phyloP scores from a whole-genome alignment of 768 basidiomycete genomes.

The Roridomyces roridus region DNA sequence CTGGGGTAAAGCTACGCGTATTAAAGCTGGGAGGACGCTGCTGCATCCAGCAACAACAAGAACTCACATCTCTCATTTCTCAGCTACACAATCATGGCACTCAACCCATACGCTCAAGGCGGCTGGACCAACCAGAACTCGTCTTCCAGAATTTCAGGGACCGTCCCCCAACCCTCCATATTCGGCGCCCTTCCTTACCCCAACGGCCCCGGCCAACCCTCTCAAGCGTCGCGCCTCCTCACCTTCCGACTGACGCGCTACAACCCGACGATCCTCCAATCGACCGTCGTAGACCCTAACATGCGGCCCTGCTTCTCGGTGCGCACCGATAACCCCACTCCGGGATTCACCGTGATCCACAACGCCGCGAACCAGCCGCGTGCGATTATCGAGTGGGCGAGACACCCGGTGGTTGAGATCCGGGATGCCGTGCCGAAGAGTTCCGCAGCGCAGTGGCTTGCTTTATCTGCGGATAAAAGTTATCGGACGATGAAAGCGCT shows the following conservation, averaged over 20 bases:
- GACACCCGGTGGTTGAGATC: conserved; percentile 41
- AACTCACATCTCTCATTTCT: too few species aligned
- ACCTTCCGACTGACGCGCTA: conserved; percentile 48
- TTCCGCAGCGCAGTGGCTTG: conserved; percentile 48
- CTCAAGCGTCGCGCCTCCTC: conserved; percentile 35
- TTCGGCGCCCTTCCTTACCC: conserved; percentile 53
- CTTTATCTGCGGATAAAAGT: conserved; percentile 46
- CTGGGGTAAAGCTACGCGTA: too few species aligned
- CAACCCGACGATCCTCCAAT: conserved; percentile 49
- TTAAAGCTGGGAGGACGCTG: too few species aligned
- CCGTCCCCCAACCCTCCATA: conserved; percentile 38
- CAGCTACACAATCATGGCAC: too few species aligned
- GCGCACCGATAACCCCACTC: conserved; percentile 39
- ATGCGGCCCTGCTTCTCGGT: conserved; percentile 45
- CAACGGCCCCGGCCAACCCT: not conserved
- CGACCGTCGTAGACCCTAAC: conserved; percentile 47
- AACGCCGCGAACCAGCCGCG: conserved; percentile 40
- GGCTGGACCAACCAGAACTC: conserved; percentile 9
- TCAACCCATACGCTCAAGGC: conserved; percentile 19
- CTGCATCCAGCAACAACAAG: too few species aligned
- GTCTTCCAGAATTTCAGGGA: not conserved
- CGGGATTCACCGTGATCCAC: conserved; percentile 45
- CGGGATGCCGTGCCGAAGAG: conserved; percentile 41
- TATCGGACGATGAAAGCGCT: conserved; percentile 45
- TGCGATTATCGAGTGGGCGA: conserved; percentile 51